phyloP scores from a whole-genome alignment of 2,329 filamentous ascomycete species.

The Lecanicillium sp. region DNA sequence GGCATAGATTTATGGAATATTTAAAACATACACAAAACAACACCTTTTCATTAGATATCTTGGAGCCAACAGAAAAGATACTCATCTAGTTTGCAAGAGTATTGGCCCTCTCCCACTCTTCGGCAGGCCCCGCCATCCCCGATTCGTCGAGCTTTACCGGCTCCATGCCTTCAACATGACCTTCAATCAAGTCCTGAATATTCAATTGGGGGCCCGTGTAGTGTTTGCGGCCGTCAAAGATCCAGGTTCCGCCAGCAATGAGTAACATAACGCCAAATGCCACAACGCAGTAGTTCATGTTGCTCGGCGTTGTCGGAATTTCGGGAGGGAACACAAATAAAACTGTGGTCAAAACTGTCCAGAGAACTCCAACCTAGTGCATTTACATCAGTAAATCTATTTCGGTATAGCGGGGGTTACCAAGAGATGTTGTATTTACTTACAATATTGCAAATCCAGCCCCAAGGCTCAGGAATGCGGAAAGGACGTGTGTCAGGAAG shows the following conservation, averaged over 20 bases:
- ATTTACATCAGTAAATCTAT: constrained; percentile 7
- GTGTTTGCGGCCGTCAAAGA: constrained; percentile 37
- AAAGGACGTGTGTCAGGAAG: not conserved
- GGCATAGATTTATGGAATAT: too few species aligned
- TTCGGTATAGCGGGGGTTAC: not conserved
- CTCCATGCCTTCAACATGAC: not conserved
- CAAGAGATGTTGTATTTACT: not conserved
- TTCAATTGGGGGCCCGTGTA: constrained; percentile 19
- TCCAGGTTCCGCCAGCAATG: constrained; percentile 35
- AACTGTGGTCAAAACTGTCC: constrained; percentile 62
- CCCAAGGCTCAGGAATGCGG: not conserved
- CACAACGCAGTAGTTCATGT: constrained; percentile 55
- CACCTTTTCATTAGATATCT: too few species aligned
- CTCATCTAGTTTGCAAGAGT: too few species aligned
- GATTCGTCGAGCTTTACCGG: not conserved
- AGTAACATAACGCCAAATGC: constrained; percentile 39
- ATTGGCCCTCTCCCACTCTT: too few species aligned
- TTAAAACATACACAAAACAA: too few species aligned
- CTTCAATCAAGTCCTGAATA: not conserved
- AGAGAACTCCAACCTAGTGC: constrained; percentile 42
- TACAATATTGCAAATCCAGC: not conserved
- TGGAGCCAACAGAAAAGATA: too few species aligned
- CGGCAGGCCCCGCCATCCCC: too few species aligned
- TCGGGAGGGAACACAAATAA: constrained; percentile 25
- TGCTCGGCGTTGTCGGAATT: constrained; percentile 50